Conservation (phyloP, 2,329 filamentous ascomycete genomes). For the Sclerotinia glacialis region DNA sequence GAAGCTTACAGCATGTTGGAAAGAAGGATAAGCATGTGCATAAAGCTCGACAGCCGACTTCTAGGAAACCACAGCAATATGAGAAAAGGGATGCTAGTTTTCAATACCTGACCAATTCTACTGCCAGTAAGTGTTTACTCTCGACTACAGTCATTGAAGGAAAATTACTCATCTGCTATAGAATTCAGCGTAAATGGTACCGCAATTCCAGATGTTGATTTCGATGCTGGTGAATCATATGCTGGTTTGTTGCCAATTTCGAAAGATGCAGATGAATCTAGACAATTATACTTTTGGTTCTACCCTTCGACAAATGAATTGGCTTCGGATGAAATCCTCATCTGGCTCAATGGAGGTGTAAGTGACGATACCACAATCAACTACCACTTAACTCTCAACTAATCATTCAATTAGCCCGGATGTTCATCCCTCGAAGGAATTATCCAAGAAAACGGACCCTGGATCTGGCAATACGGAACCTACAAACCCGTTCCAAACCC, state of each 20-base stretch:
- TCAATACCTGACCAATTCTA: slow-evolving; percentile 19
- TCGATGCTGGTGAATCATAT: slow-evolving; percentile 66
- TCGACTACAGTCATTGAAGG: not conserved
- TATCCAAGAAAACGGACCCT: slow-evolving; percentile 74
- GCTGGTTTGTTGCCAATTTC: slow-evolving; percentile 61
- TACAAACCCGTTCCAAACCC: slow-evolving; percentile 42
- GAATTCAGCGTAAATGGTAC: slow-evolving; percentile 22
- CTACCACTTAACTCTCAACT: not conserved
- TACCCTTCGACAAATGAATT: slow-evolving; percentile 55
- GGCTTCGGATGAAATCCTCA: slow-evolving; percentile 56
- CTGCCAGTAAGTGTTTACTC: slow-evolving; percentile 19
- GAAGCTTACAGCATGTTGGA: slow-evolving; percentile 22
- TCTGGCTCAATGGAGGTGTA: slow-evolving; percentile 51
- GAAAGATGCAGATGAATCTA: slow-evolving; percentile 46
- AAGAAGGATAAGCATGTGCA: slow-evolving; percentile 12
- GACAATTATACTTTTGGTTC: slow-evolving; percentile 65
- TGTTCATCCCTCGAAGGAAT: slow-evolving; percentile 65
- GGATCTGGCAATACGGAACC: slow-evolving; percentile 69
- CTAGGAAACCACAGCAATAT: not conserved
- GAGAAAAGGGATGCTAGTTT: slow-evolving; percentile 8
- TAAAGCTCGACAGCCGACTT: not conserved
- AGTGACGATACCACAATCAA: slow-evolving; percentile 27
- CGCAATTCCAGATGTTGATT: slow-evolving; percentile 59
- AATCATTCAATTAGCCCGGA: slow-evolving; percentile 35
- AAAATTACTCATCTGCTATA: not conserved